These are phyloP conservation scores for Camelina sativa DNA, from an alignment of 345 rosid genomes.

Conservation along the genomic window DNA sequence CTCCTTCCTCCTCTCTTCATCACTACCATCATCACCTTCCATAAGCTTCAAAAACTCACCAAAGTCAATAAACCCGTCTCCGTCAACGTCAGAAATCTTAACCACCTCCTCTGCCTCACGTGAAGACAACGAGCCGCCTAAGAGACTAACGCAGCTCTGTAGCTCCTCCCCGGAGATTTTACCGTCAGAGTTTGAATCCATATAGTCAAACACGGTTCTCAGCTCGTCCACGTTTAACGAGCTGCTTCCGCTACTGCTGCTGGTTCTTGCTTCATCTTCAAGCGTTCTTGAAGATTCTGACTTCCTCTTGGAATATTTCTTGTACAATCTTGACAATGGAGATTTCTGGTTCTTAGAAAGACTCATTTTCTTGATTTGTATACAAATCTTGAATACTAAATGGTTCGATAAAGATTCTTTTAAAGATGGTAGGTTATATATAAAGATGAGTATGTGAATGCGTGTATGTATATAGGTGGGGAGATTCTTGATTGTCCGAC, in stretches of 20 bases:
- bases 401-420: neutral
- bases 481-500: conserved; percentile 25
- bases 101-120: conserved; percentile 60
- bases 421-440: conserved; percentile 8
- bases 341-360: conserved; percentile 5
- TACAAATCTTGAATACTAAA: neutral
- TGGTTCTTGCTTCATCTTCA: conserved; percentile 14
- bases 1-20: conserved; percentile 51
- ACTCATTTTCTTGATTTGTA: conserved; percentile 18
- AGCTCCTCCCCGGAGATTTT: conserved; percentile 61
- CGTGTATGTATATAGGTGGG: neutral
- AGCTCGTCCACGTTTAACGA: conserved; percentile 38
- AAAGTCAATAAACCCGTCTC: conserved; percentile 61
- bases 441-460: conserved; percentile 10
- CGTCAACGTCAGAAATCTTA: conserved; percentile 53
- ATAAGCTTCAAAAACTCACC: conserved; percentile 58
- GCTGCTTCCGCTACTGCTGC: neutral
- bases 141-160: conserved; percentile 49
- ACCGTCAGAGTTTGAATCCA: conserved; percentile 65
- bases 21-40: conserved; percentile 42
- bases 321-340: conserved; percentile 32
- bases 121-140: conserved; percentile 51
- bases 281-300: neutral
- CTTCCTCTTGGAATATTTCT: conserved; percentile 43
- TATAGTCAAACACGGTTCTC: conserved; percentile 52